Base-by-base conservation (phyloP, 225 moss, liverwort and hornwort species). In the Pleurozium schreberi region DNA sequence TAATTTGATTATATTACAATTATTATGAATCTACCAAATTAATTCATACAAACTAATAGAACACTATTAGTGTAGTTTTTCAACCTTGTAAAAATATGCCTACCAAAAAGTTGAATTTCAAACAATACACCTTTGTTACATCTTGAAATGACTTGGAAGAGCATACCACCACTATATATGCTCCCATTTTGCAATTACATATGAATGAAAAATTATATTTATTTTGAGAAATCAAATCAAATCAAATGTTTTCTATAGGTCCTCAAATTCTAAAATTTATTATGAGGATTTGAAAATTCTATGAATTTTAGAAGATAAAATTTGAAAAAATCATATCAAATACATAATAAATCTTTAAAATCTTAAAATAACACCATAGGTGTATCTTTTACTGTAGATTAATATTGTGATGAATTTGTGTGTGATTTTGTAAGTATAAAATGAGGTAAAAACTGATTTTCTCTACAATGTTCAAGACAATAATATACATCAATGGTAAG, bases 401-500 rank as follows among this genome's bases (percentile, higher is more conserved):
- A 31, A 2, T 20, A 19, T 47, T 7, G 12, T 1, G 0, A 31
- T 30, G 47, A 19, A 74, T 18, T 47, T 47, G 7, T 1, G 47
- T 19, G 1, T 47, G 5, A 31, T 11, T 74, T 74, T 31, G 0
- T 7, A 31, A 49, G 1, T 31, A 31, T 49, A 49, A 1, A 31
- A 31, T 49, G 19, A 47, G 0, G 18, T 1, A 19, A 49, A 20
- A 31, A 30, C 18, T 47, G 6, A 0, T 47, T 47, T 47, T 17
- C 6, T 19, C 4, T 11, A 7, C 30, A 47, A 74, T 0, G 0
- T 47, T 30, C 2, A 30, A 30, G 4, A 31, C 1, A 0, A 11
- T 47, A 45, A 45, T 45, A 22, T 18, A 71, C 5, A 2, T 42
- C 4, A 73, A 20, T 73, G 30, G 45, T 45, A 30, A 74, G 16